These are phyloP conservation scores for Xerocomus spinulosus DNA, from an alignment of 768 basidiomycete species.

Conservation along the genomic window DNA sequence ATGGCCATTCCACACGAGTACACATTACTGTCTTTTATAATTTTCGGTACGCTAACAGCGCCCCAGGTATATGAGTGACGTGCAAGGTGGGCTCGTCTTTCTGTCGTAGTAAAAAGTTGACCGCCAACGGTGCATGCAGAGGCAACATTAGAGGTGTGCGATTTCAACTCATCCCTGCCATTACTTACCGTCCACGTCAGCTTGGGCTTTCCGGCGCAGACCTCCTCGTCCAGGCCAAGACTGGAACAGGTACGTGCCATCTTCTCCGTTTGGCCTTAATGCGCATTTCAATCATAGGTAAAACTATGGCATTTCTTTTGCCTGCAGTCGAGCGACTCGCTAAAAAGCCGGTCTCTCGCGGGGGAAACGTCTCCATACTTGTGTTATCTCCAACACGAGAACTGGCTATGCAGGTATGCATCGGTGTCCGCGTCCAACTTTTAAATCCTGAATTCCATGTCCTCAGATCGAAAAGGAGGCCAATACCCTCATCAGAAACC, in stretches of 20 bases:
- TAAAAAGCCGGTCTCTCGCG: slow-evolving; percentile 33
- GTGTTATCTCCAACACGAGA: slow-evolving; percentile 74
- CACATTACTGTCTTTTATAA: slow-evolving; percentile 12
- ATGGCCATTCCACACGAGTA: slow-evolving; percentile 42
- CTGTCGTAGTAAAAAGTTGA: background rate
- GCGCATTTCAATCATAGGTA: slow-evolving; percentile 34
- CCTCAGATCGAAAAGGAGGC: slow-evolving; percentile 61
- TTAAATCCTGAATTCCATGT: slow-evolving; percentile 17
- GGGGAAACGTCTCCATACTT: slow-evolving; percentile 47
- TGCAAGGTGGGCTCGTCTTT: slow-evolving; percentile 35
- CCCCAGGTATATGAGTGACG: slow-evolving; percentile 43
- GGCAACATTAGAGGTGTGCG: slow-evolving; percentile 38
- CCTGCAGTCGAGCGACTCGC: slow-evolving; percentile 67
- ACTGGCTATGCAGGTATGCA: slow-evolving; percentile 64
- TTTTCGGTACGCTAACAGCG: slow-evolving; percentile 18
- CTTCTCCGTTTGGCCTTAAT: background rate
- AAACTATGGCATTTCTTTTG: slow-evolving; percentile 73
- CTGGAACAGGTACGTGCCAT: slow-evolving; percentile 51
- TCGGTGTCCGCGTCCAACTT: background rate
- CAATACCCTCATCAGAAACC: slow-evolving; percentile 37
- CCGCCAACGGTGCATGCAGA: slow-evolving; percentile 19
- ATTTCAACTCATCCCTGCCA: background rate
- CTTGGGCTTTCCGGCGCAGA: slow-evolving; percentile 40
- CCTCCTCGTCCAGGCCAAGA: slow-evolving; percentile 51
- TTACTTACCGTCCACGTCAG: slow-evolving; percentile 20